Percentiles rank a stretch among this genome's conserved stretches.
Conservation (phyloP, 2,329 filamentous ascomycete species). For the Mollisiaceae sp. region DNA sequence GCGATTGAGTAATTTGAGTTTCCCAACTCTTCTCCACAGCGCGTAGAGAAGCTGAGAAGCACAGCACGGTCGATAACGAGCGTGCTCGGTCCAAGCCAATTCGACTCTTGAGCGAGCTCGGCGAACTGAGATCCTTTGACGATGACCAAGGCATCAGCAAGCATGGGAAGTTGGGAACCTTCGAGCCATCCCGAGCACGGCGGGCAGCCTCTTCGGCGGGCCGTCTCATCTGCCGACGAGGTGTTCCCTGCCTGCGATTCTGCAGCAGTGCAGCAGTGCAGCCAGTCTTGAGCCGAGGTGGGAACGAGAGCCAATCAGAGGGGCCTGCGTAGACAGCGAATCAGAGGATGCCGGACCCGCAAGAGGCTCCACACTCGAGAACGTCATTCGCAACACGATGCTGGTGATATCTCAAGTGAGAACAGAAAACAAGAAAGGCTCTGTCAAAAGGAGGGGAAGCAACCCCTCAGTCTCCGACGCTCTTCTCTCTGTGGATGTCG, state of each 20-base stretch:
- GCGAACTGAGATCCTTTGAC: not conserved
- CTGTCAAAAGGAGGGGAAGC: too few species aligned
- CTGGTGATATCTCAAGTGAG: not conserved
- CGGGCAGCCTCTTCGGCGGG: constrained; percentile 2
- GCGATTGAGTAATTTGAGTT: not conserved
- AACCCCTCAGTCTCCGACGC: too few species aligned
- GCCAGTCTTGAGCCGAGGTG: not conserved
- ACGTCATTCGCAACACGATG: not conserved
- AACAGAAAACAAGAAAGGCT: not conserved
- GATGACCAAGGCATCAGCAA: constrained; percentile 10
- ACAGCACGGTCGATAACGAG: constrained; percentile 3
- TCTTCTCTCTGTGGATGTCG: too few species aligned
- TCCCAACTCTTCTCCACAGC: not conserved
- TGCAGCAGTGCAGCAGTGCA: too few species aligned
- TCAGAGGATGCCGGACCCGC: not conserved
- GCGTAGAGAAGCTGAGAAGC: not conserved
- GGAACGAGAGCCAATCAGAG: not conserved
- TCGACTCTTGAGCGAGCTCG: constrained; percentile 7
- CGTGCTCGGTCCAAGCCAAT: not conserved
- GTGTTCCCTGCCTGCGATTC: too few species aligned
- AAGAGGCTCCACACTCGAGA: not conserved
- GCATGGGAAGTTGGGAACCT: not conserved
- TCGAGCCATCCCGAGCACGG: not conserved
- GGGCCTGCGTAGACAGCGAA: too few species aligned
- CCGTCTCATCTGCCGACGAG: constrained; percentile 5